Evolutionary conservation across 768 basidiomycete genomes (phyloP), one percentile per base, ranked within the genome.

Genomic region (Podaxis sp.): DNA sequence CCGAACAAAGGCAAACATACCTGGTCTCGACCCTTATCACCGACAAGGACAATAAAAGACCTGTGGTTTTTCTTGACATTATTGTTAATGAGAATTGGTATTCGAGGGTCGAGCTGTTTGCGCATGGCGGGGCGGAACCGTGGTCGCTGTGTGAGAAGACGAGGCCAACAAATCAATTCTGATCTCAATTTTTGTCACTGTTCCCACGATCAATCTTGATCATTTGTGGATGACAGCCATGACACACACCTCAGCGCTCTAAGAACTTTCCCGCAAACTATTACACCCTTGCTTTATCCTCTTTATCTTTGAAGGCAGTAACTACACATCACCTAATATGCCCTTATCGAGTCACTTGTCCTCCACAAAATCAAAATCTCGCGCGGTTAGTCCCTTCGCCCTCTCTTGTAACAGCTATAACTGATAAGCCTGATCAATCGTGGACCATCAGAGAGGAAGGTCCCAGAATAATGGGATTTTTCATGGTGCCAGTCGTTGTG

Each of bases 41-140:
- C 97, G 17, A 99, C 95, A 49, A 99, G 84, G 40, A 98, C 93
- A 74, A 99, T 90, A 81, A 99, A 98, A 1, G 93, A 95, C 40
- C 97, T 82, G 68, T 98, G 90, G 68, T 96, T 95, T 68, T 88
- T 84, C 75, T 93, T 90, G 73, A 97, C 95, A 84, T 93, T 93
- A 74, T 96, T 96, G 67, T 85, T 88, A 73, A 98, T 95, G 60
- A 98, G 86, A 57, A 88, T 90, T 17, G 93, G 94, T 65, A 99
- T 94, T 44, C 96, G 90, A 54, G 90, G 90, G 75, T 98, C 96
- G 61, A 97, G 86, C 70, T 93, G 90, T 75, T 93, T 93, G 57
- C 90, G 84, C 92, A 93, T 93, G 40, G 26, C 30, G 54, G n/a
- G 2, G 15, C 9, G n/a, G 24, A 19, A 36, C 15, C 15, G 53